phyloP scores from a whole-genome alignment of 1,284 basidiomycete species.

The Trametes sp. region DNA sequence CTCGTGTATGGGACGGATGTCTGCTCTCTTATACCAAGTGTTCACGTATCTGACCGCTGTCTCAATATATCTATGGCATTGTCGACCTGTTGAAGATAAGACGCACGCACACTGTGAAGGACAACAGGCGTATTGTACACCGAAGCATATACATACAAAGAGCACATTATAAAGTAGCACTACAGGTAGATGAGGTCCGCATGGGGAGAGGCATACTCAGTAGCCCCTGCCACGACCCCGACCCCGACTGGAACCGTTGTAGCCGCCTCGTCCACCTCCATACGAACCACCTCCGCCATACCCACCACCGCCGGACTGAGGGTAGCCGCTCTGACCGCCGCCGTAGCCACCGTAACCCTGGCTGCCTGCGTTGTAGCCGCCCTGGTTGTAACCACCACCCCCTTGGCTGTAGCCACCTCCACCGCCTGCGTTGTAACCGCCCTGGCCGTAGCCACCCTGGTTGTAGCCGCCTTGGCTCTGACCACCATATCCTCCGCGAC shows the following conservation, averaged over 20 bases:
- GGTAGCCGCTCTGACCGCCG: conserved; percentile 26
- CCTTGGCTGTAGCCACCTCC: conserved; percentile 31
- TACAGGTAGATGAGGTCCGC: conserved; percentile 18
- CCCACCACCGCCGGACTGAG: conserved; percentile 18
- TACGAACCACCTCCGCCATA: conserved; percentile 19
- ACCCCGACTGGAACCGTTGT: conserved; percentile 41
- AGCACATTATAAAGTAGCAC: conserved; percentile 25
- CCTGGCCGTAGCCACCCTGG: conserved; percentile 38
- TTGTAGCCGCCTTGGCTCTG: conserved; percentile 34
- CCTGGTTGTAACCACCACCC: conserved; percentile 22
- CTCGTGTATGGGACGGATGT: conserved; percentile 4
- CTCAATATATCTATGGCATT: background rate
- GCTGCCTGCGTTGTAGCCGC: conserved; percentile 29
- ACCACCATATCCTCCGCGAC: conserved; percentile 30
- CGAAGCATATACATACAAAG: conserved; percentile 19
- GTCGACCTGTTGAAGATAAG: background rate
- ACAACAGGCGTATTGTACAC: conserved; percentile 17
- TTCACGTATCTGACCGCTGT: background rate
- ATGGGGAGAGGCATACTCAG: conserved; percentile 34
- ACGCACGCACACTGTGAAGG: background rate
- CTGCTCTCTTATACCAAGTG: background rate
- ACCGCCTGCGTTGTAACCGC: conserved; percentile 35
- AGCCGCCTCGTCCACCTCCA: conserved; percentile 30
- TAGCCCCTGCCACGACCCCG: conserved; percentile 51
- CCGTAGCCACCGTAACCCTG: conserved; percentile 36